Evolutionary conservation across 2,329 filamentous ascomycete genomes (phyloP), one percentile per base, ranked within the genome.

Genomic region (Ambrosiella beaveri): DNA sequence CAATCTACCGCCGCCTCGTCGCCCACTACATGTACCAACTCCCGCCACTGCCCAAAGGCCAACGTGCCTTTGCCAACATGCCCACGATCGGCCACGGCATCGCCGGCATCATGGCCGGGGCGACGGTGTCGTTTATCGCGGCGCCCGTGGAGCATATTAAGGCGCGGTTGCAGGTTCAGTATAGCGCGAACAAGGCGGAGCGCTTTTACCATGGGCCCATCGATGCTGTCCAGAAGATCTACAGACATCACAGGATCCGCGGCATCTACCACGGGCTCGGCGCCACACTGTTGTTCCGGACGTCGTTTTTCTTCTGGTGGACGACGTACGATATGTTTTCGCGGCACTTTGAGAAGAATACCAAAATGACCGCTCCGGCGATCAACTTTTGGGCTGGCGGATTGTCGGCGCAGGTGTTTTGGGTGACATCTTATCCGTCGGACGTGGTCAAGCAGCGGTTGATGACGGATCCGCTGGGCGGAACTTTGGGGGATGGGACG

Each of bases 271-370:
- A 88, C 67, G 93, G 93, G 0, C 77, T 98, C 11, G 74, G 71
- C 41, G 87, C 93, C 1, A 97, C 93, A 0, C 74, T 97, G 54
- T 70, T 97, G 53, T 97, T 97, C 73, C 80, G 93, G 15, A 81
- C 82, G 12, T 95, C 91, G 73, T 98, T 98, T 76, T 96, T 95
- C 77, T 93, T 85, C 74, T 97, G 90, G 90, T 98, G 93, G 93
- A 83, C 84, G n/a, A 86, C 82, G 61, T 98, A 98, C 73, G 91
- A 96, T 65, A 64, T 95, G 37, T 78, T 97, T 64, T 86, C 87
- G 4, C 76, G 80, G 19, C 71, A 76, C 60, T 73, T 97, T 66
- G 74, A 79, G 57, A 70, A 79, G 15, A 74, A 81, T 64, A 95
- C 90, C 1, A 70, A 64, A 11, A 72, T 96, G 57, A 85, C 85